Conservation (phyloP, 2,329 filamentous ascomycete genomes). For the Pestalotiopsis sp. region DNA sequence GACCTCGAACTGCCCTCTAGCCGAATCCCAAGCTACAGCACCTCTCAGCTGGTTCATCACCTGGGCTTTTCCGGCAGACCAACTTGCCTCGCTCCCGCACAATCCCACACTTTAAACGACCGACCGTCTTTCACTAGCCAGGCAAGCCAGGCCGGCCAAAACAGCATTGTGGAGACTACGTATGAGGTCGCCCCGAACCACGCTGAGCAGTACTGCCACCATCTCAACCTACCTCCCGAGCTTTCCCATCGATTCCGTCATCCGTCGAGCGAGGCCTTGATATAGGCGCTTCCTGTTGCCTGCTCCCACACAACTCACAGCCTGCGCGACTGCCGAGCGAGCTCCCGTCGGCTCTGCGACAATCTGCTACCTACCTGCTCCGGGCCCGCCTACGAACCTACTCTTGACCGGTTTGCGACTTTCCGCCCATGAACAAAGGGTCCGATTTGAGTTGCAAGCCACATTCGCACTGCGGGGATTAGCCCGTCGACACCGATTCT, state of each 20-base stretch:
- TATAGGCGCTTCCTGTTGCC: neutral
- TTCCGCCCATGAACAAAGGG: constrained; percentile 6
- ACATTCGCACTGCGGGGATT: constrained; percentile 7
- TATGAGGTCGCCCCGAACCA: constrained; percentile 2
- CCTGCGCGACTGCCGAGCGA: neutral
- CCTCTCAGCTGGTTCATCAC: neutral
- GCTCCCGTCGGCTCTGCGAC: neutral
- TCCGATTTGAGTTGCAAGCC: neutral
- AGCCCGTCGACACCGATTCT: neutral
- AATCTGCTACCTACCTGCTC: neutral
- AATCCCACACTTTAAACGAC: constrained; percentile 12
- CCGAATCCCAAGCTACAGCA: neutral
- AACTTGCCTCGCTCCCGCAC: neutral
- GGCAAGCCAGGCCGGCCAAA: neutral
- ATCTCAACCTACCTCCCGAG: constrained; percentile 2
- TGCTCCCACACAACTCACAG: neutral
- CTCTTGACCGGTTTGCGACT: constrained; percentile 4
- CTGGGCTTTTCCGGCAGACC: neutral
- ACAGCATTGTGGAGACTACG: constrained; percentile 4
- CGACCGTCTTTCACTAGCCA: constrained; percentile 8
- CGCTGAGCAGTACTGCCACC: neutral
- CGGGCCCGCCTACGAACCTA: neutral
- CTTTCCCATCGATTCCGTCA: constrained; percentile 13
- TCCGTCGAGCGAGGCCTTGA: neutral
- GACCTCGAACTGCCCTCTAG: neutral